Percentiles rank a stretch among this genome's conserved stretches.
These are phyloP conservation scores for Chimonanthus salicifolius DNA, from an alignment of 164 flowering plant genomes.

Conservation along the genomic window DNA sequence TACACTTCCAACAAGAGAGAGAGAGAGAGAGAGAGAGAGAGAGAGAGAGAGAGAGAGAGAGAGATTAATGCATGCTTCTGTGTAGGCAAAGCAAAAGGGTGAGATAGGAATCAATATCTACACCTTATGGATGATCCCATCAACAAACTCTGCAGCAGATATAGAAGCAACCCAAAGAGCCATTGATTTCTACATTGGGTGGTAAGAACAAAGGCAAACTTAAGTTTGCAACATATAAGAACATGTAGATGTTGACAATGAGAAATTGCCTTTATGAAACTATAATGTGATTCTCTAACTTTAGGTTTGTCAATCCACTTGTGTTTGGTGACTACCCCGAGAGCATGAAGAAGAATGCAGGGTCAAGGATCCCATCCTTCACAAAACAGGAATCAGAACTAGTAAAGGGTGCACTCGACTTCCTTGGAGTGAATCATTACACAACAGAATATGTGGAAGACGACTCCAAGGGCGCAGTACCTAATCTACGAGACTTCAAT, in stretches of 20 bases:
- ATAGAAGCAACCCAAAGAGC: constrained; percentile 38
- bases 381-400: constrained; percentile 19
- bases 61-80: not conserved
- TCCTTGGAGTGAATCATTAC: constrained; percentile 34
- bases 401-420: constrained; percentile 29
- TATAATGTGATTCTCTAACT: not conserved
- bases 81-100: constrained; percentile 43
- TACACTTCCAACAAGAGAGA: no score
- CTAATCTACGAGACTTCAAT: constrained; percentile 10
- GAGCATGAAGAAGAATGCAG: constrained; percentile 42
- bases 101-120: constrained; percentile 36
- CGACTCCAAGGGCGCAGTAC: not conserved
- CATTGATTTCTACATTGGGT: constrained; percentile 38
- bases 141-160: constrained; percentile 33
- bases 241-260: no score
- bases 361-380: constrained; percentile 53
- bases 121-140: constrained; percentile 25
- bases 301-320: constrained; percentile 29
- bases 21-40: not conserved
- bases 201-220: constrained; percentile 19
- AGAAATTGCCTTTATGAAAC: no score
- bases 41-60: constrained; percentile 1
- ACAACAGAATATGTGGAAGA: constrained; percentile 11
- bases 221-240: no score
- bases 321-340: constrained; percentile 62